Base-by-base conservation (phyloP, 2,329 filamentous ascomycete genomes). In the Pseudocercospora fijiensis region DNA sequence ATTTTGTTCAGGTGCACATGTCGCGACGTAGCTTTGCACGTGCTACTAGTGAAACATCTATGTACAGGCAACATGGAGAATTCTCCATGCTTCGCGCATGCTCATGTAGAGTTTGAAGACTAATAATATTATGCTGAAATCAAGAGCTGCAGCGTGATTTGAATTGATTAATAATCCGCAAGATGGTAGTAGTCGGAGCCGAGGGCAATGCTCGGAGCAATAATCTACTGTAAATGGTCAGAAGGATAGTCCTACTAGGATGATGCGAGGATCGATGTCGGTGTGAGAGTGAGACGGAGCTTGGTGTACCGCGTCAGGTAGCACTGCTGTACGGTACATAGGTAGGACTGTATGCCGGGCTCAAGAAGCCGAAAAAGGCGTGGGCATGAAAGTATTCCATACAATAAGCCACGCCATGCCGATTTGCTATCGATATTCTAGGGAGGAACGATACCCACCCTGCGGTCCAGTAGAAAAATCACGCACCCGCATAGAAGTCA, bases 111-210 rank as follows among this genome's bases (percentile, higher is more conserved):
- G 43, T 33, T 33, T 33, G 30, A 11, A 13, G 30, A 33, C 30
- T 33, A 11, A 33, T n/a, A n/a, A n/a, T n/a, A n/a, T n/a, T n/a
- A n/a, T 16, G 33, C 13, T 37, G 33, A 24, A 47, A 18, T 20
- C 18, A 22, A 47, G 24, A 28, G 41, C 13, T 60, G 58, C 58
- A 60, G 33, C 20, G 37, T 37, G 45, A 60, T 60, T 60, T 60
- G 58, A 47, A 37, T 45, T 60, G 30, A 45, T 30, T 27, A n/a
- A n/a, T n/a, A n/a, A n/a, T n/a, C n/a, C n/a, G n/a, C n/a, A n/a
- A 47, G 18, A 47, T 20, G n/a, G 43, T 47, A 9, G n/a, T 47
- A 47, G 43, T 18, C 20, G 43, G 43, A 47, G 43, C 43, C 43
- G 43, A 47, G n/a, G 43, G 33, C 33, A 37, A 47, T 47, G 11